Evolutionary conservation across 2,329 filamentous ascomycete species (phyloP), one percentile per base, ranked within the genome.

Genomic region (Periconia digitata): DNA sequence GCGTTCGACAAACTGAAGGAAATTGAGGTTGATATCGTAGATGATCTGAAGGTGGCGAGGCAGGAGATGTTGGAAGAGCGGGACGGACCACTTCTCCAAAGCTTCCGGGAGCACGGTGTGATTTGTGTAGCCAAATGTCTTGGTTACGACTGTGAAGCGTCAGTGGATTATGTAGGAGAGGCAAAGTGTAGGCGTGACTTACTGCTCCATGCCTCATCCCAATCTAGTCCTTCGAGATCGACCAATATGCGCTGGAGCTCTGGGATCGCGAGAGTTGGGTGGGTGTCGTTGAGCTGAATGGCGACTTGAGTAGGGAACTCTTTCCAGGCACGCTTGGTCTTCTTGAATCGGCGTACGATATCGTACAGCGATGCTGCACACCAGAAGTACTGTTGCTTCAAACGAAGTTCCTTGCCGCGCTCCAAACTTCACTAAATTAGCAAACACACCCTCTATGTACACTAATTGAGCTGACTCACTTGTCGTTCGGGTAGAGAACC

Each of bases 381-480:
- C 94, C 94, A 99, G 77, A 99, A 99, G 80, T 99, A 99, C 73
- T 99, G 94, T 73, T 99, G 94, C 82, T 99, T 99, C 72, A 99
- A 76, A 45, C 94, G 90, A 55, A 99, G 84, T 78, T 99, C 94
- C 74, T 99, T 99, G 54, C 94, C 94, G 57, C 91, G 84, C 58
- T 97, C 92, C 38, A 99, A 83, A 73, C 67, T 71, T 22, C 8
- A 2, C 37, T 32, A 35, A 21, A 50, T 63, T 18, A 62, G 55
- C 18, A 18, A 20, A 4, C 13, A n/a, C 8, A n/a, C n/a, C n/a
- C 40, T 41, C 7, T 17, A 47, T 10, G 27, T 2, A 2, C n/a
- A 32, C 3, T 32, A 21, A 27, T 24, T 17, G 13, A 3, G 16
- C 40, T 7, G 8, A 56, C 65, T 32, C 55, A 69, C 65, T 96